Conservation (phyloP, 371 early-diverging fungal genomes). For the Phascolomyces articulosus region DNA sequence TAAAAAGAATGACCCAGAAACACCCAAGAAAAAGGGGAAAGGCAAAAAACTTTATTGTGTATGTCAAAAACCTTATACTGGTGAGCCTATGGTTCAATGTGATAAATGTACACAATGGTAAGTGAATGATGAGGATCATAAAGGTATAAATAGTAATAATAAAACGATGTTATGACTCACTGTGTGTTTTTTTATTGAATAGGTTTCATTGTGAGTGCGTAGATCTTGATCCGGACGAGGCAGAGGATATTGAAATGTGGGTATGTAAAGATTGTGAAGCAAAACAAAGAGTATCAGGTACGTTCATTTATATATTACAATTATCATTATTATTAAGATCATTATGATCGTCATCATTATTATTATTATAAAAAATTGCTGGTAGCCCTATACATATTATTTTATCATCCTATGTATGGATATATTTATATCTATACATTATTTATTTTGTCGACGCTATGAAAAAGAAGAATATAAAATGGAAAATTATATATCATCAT, state of each 20-base stretch:
- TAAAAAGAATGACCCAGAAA: neutral
- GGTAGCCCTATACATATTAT: too few relatives aligned
- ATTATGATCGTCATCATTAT: too few relatives aligned
- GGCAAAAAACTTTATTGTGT: slow-evolving; percentile 72
- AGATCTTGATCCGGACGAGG: slow-evolving; percentile 62
- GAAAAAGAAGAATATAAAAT: too few relatives aligned
- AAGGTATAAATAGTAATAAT: neutral
- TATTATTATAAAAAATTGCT: slow-evolving; percentile 11
- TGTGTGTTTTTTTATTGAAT: neutral
- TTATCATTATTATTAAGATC: too few relatives aligned
- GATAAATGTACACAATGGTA: slow-evolving; percentile 80
- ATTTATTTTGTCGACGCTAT: too few relatives aligned
- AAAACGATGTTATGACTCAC: neutral
- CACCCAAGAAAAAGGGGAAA: slow-evolving; percentile 17
- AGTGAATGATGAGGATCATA: slow-evolving; percentile 7
- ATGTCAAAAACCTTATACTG: slow-evolving; percentile 70
- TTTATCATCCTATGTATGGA: too few relatives aligned
- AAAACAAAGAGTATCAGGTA: slow-evolving; percentile 14
- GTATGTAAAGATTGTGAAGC: slow-evolving; percentile 45
- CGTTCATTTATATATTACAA: neutral
- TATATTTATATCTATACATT: too few relatives aligned
- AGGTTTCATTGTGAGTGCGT: slow-evolving; percentile 83
- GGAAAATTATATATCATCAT: too few relatives aligned
- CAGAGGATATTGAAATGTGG: slow-evolving; percentile 56
- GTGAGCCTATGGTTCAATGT: slow-evolving; percentile 82